These are phyloP conservation scores for Corymbia calophylla DNA, from an alignment of 441 rosid genomes.

Conservation along the genomic window DNA sequence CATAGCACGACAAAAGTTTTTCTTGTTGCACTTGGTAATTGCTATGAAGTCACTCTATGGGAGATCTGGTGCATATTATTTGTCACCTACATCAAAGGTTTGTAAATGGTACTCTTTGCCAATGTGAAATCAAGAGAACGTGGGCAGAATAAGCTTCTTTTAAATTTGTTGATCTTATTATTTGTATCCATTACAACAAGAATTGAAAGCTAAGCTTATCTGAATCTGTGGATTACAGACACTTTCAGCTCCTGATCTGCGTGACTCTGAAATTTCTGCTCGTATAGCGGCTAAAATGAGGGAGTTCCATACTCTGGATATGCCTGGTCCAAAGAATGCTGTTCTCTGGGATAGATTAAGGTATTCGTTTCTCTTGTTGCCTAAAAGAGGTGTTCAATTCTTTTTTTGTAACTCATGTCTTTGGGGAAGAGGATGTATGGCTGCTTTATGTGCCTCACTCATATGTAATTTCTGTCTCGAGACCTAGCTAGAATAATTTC, in stretches of 20 bases:
- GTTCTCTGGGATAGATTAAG: slow-evolving; percentile 67
- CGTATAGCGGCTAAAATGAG: slow-evolving; percentile 77
- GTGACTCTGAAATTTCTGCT: slow-evolving; percentile 61
- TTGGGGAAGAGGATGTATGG: background rate
- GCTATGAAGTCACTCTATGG: background rate
- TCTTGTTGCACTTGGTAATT: background rate
- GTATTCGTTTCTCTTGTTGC: slow-evolving; percentile 22
- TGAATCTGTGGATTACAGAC: slow-evolving; percentile 46
- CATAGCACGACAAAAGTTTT: background rate
- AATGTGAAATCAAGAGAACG: background rate
- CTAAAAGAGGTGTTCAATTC: background rate
- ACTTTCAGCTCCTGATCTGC: slow-evolving; percentile 68
- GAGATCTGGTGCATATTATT: background rate
- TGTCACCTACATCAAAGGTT: background rate
- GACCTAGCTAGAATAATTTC: background rate
- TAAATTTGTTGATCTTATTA: background rate
- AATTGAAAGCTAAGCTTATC: background rate
- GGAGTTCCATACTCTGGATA: slow-evolving; percentile 77
- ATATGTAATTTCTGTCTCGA: background rate
- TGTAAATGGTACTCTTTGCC: background rate
- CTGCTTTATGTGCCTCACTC: background rate
- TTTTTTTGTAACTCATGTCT: background rate
- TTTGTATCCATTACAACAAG: background rate
- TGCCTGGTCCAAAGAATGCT: slow-evolving; percentile 60
- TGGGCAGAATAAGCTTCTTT: background rate